Percentiles rank a stretch among this genome's conserved stretches.
phyloP scores from a whole-genome alignment of 1,139 yeast species.

The Saccharomyces hybrid region DNA sequence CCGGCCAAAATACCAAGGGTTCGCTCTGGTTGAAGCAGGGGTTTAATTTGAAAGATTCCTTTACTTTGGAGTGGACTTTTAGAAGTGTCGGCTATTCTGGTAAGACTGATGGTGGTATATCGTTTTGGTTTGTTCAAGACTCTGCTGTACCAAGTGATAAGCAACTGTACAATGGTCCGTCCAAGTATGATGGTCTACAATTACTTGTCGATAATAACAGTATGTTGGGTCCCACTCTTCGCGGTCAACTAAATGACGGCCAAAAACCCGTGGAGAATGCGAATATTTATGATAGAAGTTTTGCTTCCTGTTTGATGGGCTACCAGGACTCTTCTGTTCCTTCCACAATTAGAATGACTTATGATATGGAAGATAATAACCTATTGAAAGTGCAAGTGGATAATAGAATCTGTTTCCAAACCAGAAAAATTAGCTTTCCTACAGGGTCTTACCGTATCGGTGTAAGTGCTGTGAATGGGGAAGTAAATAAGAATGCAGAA shows the following conservation, averaged over 20 bases:
- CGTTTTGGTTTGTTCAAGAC: conserved; percentile 30
- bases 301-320: conserved; percentile 52
- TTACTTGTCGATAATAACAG: conserved; percentile 45
- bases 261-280: conserved; percentile 19
- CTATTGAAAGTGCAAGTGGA: conserved; percentile 60
- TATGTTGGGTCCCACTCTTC: conserved; percentile 39
- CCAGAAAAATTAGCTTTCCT: conserved; percentile 40
- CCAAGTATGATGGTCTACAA: conserved; percentile 53
- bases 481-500: conserved; percentile 33
- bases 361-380: conserved; percentile 37
- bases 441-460: conserved; percentile 39
- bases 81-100: conserved; percentile 4
- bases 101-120: conserved; percentile 19
- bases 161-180: conserved; percentile 23
- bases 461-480: conserved; percentile 42
- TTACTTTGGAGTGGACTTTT: conserved; percentile 41
- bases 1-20: conserved; percentile 37
- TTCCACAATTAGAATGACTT: conserved; percentile 55
- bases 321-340: conserved; percentile 67
- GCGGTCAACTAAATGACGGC: conserved; percentile 51
- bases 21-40: conserved; percentile 42
- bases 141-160: conserved; percentile 18
- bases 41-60: conserved; percentile 20
- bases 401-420: conserved; percentile 62
- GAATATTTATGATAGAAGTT: conserved; percentile 31